Base-by-base conservation (phyloP, 495 filamentous ascomycete genomes). In the Thermothielavioides terrestris region DNA sequence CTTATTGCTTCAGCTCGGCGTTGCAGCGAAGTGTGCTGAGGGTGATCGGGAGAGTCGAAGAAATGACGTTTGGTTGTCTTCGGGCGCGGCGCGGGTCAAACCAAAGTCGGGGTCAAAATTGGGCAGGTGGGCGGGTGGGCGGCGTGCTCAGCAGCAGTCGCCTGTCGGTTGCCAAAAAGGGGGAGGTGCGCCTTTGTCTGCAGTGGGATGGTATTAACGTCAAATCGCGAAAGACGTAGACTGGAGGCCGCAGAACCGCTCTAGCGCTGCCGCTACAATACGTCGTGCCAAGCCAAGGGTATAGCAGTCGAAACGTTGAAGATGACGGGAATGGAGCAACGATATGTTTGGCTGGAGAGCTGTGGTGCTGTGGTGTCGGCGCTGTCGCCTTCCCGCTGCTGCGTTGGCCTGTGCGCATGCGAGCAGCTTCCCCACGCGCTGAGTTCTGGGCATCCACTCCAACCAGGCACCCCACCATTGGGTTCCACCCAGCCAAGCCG, bases 41-140 rank as follows among this genome's bases (percentile, higher is more conserved):
- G 15, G 39, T 46, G 35, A 42, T 55, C 42, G 53, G n/a, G 47
- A 37, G 46, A 44, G 36, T 32, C 23, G 53, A 20, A 49, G 45
- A 44, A 56, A 52, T 52, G 49, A 52, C 44, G 54, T 52, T 56
- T 38, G 36, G 40, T 49, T 48, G 28, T 50, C 42, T 20, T 42
- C 20, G 20, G 41, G 39, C 53, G 49, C 48, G 42, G 53, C 49
- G 48, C 49, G 53, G 49, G 38, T 52, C 53, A n/a, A n/a, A n/a
- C n/a, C 42, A 42, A 34, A 22, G 15, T 42, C 47, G 46, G 53
- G 56, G 47, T 56, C 56, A 56, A 59, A 53, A 56, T 59, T 56
- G 56, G 56, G 56, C 53, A 53, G 56, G 56, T 56, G 53, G 56
- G 54, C 53, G 27, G 51, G 34, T 48, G 52, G 26, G 25, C 18